A percentile compares a stretch with the other conserved stretches of the same genome.
Conservation (phyloP, 225 moss, liverwort and hornwort genomes). For the Bryum argenteum region DNA sequence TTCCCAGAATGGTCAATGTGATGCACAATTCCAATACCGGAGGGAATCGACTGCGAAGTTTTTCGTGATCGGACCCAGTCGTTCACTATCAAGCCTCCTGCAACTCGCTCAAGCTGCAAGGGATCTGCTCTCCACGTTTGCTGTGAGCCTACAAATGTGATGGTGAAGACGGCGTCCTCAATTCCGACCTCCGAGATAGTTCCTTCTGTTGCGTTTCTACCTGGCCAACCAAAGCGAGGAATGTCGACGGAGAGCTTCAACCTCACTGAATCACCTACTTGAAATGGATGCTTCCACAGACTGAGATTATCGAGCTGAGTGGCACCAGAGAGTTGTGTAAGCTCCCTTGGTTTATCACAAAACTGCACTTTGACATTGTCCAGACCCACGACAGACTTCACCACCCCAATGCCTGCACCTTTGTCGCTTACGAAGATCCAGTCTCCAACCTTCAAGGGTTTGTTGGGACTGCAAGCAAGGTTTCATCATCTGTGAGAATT, state of each 20-base stretch:
- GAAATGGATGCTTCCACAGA: conserved; percentile 82
- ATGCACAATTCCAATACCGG: conserved; percentile 79
- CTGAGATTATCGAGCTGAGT: conserved; percentile 55
- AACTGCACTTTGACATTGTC: conserved; percentile 77
- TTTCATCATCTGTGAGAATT: conserved; percentile 5
- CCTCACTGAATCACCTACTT: conserved; percentile 73
- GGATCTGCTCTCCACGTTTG: conserved; percentile 97
- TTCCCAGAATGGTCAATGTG: conserved; percentile 70
- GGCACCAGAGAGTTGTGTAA: conserved; percentile 65
- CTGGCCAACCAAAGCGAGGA: conserved; percentile 91
- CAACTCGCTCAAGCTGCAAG: conserved; percentile 78
- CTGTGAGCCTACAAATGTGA: conserved; percentile 69
- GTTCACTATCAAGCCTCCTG: conserved; percentile 73
- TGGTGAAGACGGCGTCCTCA: conserved; percentile 67
- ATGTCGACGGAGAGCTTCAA: conserved; percentile 61
- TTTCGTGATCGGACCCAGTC: conserved; percentile 88
- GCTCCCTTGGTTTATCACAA: conserved; percentile 86
- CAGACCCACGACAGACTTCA: conserved; percentile 75
- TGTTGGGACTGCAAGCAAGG: conserved; percentile 67
- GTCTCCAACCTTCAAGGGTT: conserved; percentile 84
- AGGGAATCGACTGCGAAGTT: conserved; percentile 58
- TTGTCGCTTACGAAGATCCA: conserved; percentile 77
- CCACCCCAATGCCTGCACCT: conserved; percentile 70
- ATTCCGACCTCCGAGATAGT: conserved; percentile 64
- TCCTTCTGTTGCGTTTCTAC: conserved; percentile 67